Conservation (phyloP, 2,329 filamentous ascomycete species). For the Dichotomopilus funicola region DNA sequence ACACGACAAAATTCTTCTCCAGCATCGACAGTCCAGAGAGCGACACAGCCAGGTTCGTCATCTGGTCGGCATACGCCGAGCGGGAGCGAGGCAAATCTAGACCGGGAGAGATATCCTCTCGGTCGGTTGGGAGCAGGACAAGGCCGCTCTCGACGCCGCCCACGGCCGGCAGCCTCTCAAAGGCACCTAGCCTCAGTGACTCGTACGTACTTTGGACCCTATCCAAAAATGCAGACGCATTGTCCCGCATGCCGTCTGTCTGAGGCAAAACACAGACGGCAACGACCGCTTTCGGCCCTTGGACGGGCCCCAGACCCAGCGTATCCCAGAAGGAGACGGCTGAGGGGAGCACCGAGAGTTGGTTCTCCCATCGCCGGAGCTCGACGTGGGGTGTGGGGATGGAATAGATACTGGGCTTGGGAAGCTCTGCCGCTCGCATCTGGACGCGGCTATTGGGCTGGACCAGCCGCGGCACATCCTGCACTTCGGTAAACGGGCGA, state of each 20-base stretch:
- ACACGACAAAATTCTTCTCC: constrained; percentile 64
- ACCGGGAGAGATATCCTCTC: constrained; percentile 36
- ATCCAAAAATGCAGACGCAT: constrained; percentile 57
- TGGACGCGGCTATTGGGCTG: constrained; percentile 45
- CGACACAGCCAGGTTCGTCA: constrained; percentile 42
- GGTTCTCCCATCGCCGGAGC: constrained; percentile 61
- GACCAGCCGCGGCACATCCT: constrained; percentile 48
- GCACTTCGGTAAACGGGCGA: constrained; percentile 49
- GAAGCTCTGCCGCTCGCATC: constrained; percentile 43
- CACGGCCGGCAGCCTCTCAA: constrained; percentile 43
- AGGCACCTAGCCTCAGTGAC: constrained; percentile 62
- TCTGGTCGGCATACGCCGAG: constrained; percentile 42
- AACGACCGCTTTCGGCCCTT: constrained; percentile 63
- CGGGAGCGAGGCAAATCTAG: constrained; percentile 36
- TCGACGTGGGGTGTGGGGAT: constrained; percentile 66
- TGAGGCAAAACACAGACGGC: constrained; percentile 65
- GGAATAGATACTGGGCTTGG: constrained; percentile 50
- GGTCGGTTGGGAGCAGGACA: constrained; percentile 31
- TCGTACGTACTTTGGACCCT: constrained; percentile 68
- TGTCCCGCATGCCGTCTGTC: constrained; percentile 55
- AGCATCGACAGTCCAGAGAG: constrained; percentile 37
- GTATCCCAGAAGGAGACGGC: constrained; percentile 77
- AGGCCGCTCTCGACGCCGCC: constrained; percentile 43
- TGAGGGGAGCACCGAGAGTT: constrained; percentile 66
- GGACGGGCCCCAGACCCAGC: constrained; percentile 64